phyloP scores from a whole-genome alignment of 2,329 filamentous ascomycete species.

The Colletotrichum simmondsii region DNA sequence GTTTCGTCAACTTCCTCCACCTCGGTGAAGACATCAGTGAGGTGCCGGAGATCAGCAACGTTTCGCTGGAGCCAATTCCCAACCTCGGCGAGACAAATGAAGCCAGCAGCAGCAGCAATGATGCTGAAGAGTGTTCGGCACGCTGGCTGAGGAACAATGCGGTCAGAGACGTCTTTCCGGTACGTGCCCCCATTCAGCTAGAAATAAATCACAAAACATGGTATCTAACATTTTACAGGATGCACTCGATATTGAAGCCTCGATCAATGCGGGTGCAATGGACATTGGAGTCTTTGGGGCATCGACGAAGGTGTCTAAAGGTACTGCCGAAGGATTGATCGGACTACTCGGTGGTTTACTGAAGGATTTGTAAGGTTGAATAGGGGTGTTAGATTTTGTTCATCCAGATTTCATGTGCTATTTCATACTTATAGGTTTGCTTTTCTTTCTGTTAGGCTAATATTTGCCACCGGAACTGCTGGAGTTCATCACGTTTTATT shows the following conservation, averaged over 20 bases:
- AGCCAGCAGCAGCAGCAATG: not conserved
- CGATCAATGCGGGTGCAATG: constrained; percentile 43
- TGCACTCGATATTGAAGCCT: constrained; percentile 53
- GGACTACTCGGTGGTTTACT: not conserved
- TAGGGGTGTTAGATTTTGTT: not conserved
- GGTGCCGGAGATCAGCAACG: not conserved
- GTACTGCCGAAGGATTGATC: not conserved
- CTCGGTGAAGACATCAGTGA: constrained; percentile 40
- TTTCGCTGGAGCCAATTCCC: not conserved
- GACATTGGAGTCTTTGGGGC: constrained; percentile 54
- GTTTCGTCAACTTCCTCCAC: constrained; percentile 85
- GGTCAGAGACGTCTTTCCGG: constrained; percentile 44
- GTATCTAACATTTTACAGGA: constrained; percentile 40
- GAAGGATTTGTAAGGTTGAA: not conserved
- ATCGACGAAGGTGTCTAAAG: constrained; percentile 12
- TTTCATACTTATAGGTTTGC: not conserved
- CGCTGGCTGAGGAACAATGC: constrained; percentile 39
- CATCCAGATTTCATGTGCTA: not conserved
- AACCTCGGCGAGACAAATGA: constrained; percentile 41
- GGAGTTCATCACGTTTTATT: no score
- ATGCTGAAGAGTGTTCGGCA: not conserved
- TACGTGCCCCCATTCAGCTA: constrained; percentile 35
- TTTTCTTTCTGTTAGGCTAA: no score
- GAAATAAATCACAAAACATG: not conserved
- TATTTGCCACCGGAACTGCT: no score